A percentile compares a stretch with the other conserved stretches of the same genome.
These are phyloP conservation scores for Mercurialis annua DNA, from an alignment of 345 rosid genomes.

Conservation along the genomic window DNA sequence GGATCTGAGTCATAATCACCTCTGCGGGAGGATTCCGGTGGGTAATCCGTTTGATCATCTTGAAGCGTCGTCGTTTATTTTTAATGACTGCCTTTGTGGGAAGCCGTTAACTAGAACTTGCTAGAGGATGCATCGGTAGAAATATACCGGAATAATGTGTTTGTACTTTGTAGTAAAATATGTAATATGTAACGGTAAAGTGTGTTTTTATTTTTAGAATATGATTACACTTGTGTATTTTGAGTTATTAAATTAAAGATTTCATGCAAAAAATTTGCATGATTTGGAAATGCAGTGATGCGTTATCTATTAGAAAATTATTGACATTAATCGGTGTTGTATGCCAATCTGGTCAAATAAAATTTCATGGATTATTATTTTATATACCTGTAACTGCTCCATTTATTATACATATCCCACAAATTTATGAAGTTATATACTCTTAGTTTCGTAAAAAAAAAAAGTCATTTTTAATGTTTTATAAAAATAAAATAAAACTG, in stretches of 20 bases:
- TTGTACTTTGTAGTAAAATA: background rate
- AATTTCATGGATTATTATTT: too few relatives aligned
- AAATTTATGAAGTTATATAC: too few relatives aligned
- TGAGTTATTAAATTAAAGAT: background rate
- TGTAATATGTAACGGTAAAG: conserved; percentile 3
- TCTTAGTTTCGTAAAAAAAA: too few relatives aligned
- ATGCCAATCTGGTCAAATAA: too few relatives aligned
- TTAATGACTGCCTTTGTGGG: conserved; percentile 78
- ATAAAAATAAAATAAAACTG: too few relatives aligned
- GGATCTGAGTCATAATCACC: conserved; percentile 86
- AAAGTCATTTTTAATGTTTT: too few relatives aligned
- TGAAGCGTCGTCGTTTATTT: conserved; percentile 68
- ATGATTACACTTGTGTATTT: background rate
- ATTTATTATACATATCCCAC: too few relatives aligned
- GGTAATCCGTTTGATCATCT: conserved; percentile 85
- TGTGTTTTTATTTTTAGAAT: background rate
- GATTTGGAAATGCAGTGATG: background rate
- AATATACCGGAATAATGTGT: background rate
- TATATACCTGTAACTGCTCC: too few relatives aligned
- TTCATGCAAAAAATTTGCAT: conserved; percentile 18
- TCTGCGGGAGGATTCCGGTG: conserved; percentile 69
- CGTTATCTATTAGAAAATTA: too few relatives aligned
- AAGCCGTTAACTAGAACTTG: conserved; percentile 69
- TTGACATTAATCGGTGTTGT: too few relatives aligned
- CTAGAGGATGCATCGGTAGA: conserved; percentile 8